phyloP scores from a whole-genome alignment of 1,139 yeast species.

The Geotrichum aggregatum region DNA sequence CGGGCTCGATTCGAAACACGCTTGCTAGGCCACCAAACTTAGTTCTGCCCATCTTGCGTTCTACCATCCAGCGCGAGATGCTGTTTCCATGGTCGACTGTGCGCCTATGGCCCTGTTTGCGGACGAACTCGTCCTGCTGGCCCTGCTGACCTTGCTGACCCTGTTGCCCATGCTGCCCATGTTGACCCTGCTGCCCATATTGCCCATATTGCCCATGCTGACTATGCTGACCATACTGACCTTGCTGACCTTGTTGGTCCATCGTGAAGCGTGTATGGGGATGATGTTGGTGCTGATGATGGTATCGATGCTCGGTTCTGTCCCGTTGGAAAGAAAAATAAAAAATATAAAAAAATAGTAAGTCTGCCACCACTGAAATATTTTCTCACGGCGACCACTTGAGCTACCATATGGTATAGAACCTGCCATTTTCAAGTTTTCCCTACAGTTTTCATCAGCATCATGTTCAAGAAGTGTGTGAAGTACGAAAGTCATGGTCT shows the following conservation, averaged over 20 bases:
- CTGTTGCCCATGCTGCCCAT: slow-evolving; percentile 7
- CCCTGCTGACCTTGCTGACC: slow-evolving; percentile 6
- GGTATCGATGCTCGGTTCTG: background rate
- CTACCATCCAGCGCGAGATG: slow-evolving; percentile 66
- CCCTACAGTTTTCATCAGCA: background rate
- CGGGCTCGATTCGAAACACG: slow-evolving; percentile 55
- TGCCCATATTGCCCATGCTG: no score
- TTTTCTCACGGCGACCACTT: background rate
- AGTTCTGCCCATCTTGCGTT: slow-evolving; percentile 45
- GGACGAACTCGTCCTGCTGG: slow-evolving; percentile 25
- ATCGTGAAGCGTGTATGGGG: no score
- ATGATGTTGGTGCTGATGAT: background rate
- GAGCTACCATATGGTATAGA: slow-evolving; percentile 1
- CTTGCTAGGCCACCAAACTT: slow-evolving; percentile 40
- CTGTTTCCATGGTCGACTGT: slow-evolving; percentile 87
- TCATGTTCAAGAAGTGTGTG: slow-evolving; percentile 24
- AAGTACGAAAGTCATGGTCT: background rate
- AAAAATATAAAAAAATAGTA: background rate
- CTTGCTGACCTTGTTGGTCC: no score
- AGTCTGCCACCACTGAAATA: background rate
- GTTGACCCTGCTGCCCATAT: no score
- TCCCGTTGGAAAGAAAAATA: background rate
- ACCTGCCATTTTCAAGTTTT: slow-evolving; percentile 1
- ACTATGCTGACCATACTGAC: no score
- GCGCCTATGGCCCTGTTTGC: slow-evolving; percentile 62